These are phyloP conservation scores for Immersiella caudata DNA, from an alignment of 495 filamentous ascomycete genomes.

Conservation along the genomic window DNA sequence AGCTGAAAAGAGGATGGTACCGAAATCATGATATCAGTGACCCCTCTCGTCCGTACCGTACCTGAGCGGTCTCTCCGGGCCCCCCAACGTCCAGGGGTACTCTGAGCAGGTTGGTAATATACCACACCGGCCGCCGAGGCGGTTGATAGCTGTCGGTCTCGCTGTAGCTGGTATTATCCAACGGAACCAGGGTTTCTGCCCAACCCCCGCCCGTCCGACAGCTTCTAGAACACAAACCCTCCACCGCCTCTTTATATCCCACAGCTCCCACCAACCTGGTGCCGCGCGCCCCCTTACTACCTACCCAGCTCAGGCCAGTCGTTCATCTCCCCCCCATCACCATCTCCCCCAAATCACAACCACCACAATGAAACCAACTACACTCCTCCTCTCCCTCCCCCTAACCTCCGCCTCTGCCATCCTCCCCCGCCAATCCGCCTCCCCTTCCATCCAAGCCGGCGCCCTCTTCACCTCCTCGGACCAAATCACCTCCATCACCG, in stretches of 20 bases:
- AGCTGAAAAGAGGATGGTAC: too few species aligned
- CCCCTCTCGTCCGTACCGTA: too few species aligned
- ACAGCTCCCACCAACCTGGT: neutral
- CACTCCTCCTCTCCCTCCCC: neutral
- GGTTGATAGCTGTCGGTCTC: slow-evolving; percentile 1
- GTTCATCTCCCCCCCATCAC: neutral
- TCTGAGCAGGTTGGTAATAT: neutral
- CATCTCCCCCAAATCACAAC: neutral
- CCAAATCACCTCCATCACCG: slow-evolving; percentile 19
- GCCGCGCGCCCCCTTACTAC: neutral
- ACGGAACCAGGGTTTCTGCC: neutral
- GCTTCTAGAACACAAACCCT: neutral
- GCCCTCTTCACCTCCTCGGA: slow-evolving; percentile 12
- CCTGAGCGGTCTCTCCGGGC: too few species aligned
- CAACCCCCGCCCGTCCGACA: neutral
- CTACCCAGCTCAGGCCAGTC: too few species aligned
- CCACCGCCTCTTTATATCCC: neutral
- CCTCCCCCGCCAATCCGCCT: neutral
- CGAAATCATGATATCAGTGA: too few species aligned
- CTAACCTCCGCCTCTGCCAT: neutral
- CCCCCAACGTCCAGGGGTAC: too few species aligned
- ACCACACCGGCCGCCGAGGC: neutral
- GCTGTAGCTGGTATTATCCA: neutral
- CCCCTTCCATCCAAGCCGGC: slow-evolving; percentile 8
- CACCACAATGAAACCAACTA: neutral